Percentiles rank a stretch among this genome's conserved stretches.
phyloP scores from a whole-genome alignment of 106 monocot genomes.

The Alisma plantagoaquatica region DNA sequence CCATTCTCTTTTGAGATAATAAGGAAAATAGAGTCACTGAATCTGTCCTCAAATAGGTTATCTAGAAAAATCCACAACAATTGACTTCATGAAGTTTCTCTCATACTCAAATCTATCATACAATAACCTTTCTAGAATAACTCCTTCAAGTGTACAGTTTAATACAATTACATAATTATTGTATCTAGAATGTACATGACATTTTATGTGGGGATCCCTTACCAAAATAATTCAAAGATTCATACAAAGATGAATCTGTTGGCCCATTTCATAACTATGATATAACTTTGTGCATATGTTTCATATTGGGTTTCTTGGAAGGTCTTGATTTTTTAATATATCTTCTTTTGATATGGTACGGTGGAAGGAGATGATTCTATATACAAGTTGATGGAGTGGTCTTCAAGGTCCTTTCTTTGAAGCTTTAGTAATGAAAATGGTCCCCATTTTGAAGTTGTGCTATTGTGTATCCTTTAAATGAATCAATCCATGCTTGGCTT shows the following conservation, averaged over 20 bases:
- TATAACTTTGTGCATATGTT: too few species aligned
- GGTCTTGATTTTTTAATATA: constrained; percentile 33
- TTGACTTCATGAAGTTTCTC: constrained; percentile 38
- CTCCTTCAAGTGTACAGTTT: constrained; percentile 36
- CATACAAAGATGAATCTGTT: constrained; percentile 9
- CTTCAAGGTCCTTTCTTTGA: too few species aligned
- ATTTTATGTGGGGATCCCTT: background rate
- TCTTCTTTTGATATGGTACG: constrained; percentile 13
- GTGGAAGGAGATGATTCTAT: constrained; percentile 17
- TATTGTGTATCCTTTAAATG: too few species aligned
- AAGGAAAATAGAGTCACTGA: constrained; percentile 41
- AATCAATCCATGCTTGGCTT: too few species aligned
- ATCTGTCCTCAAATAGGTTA: constrained; percentile 55
- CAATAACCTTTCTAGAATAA: constrained; percentile 36
- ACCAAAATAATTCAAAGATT: background rate
- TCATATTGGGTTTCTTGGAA: constrained; percentile 34
- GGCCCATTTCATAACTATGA: too few species aligned
- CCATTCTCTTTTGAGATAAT: constrained; percentile 31
- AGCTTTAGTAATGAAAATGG: too few species aligned
- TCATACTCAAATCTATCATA: constrained; percentile 39
- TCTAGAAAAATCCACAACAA: constrained; percentile 32
- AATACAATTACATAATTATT: constrained; percentile 16
- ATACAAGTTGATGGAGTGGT: constrained; percentile 26
- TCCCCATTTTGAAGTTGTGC: too few species aligned
- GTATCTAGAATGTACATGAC: background rate